Conservation (phyloP, 768 basidiomycete species). For the Jaapia argillacea region DNA sequence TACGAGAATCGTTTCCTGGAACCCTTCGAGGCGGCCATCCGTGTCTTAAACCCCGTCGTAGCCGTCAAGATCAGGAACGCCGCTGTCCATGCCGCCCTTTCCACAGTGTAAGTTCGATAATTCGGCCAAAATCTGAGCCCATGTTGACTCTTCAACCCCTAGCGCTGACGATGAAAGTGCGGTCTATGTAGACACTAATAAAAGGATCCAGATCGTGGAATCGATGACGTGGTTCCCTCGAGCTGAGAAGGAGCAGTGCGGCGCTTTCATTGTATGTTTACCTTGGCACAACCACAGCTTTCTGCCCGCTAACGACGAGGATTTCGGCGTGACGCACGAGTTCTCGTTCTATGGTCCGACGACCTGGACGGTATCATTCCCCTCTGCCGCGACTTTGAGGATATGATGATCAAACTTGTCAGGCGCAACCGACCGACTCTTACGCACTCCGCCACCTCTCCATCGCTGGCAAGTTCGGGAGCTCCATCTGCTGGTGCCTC, state of each 20-base stretch:
- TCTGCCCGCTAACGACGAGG: neutral
- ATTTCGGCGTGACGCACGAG: slow-evolving; percentile 67
- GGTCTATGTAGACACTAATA: slow-evolving; percentile 68
- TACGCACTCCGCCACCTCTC: slow-evolving; percentile 24
- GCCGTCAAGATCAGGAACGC: slow-evolving; percentile 76
- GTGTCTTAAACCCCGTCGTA: slow-evolving; percentile 70
- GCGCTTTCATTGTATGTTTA: slow-evolving; percentile 72
- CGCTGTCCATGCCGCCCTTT: slow-evolving; percentile 69
- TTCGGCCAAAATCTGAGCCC: slow-evolving; percentile 2
- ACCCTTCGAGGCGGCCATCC: slow-evolving; percentile 76
- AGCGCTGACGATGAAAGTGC: slow-evolving; percentile 51
- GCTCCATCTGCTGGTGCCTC: slow-evolving; percentile 38
- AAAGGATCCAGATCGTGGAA: slow-evolving; percentile 80
- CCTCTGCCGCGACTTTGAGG: slow-evolving; percentile 61
- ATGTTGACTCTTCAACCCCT: slow-evolving; percentile 1
- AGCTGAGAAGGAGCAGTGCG: slow-evolving; percentile 88
- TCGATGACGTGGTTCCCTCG: slow-evolving; percentile 54
- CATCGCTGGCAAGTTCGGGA: slow-evolving; percentile 25
- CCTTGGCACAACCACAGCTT: neutral
- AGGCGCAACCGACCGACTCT: slow-evolving; percentile 43
- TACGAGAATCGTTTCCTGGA: slow-evolving; percentile 75
- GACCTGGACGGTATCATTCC: slow-evolving; percentile 73
- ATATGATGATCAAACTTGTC: slow-evolving; percentile 72
- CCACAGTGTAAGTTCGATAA: slow-evolving; percentile 43
- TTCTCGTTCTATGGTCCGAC: slow-evolving; percentile 81